Evolutionary conservation across 306 rosid genomes (phyloP), one percentile per base, ranked within the genome.

Genomic region (Corylus heterophylla): DNA sequence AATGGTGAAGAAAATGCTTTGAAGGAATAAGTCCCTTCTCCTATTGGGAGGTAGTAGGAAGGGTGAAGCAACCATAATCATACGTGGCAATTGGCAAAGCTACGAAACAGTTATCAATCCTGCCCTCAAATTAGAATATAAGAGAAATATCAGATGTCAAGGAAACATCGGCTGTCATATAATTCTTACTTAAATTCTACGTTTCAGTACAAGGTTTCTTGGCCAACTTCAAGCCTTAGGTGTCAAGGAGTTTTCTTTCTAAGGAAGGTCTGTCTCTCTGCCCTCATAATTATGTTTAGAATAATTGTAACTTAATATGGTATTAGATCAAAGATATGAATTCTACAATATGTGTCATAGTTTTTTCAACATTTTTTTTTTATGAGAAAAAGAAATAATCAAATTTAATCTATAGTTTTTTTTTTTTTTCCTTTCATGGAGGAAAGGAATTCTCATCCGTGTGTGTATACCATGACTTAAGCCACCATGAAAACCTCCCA

Each of bases 51-150:
- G 83, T 73, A 62, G 75, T 71, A 69, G 83, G 44, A 82, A 42
- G 82, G 87, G 81, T 71, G 82, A 92, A 90, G 95, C 90, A 88
- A 92, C 52, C 75, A 75, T 73, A 68, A 71, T 54, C 69, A 69
- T 81, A 76, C 67, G 89, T 84, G 89, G 93, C 74, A 78, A 76
- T 88, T 84, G 89, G 93, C 74, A 78, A 76, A 67, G 89, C 84
- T 78, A 85, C 74, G 84, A 49, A 74, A 61, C 10, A 29, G 22
- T 13, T 1, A 54, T 7, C 31, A 72, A 54, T 77, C 76, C 5
- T 76, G 52, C 4, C 52, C 61, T 48, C 70, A 69, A 66, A 42
- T 42, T 42, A 42, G 35, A 42, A 42, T 42, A 42, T 6, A 42
- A 42, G 45, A 42, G 45, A 39, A 42, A 42, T 42, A 42, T 42